Base-by-base conservation (phyloP, 345 rosid species). In the Pistacia atlantica region DNA sequence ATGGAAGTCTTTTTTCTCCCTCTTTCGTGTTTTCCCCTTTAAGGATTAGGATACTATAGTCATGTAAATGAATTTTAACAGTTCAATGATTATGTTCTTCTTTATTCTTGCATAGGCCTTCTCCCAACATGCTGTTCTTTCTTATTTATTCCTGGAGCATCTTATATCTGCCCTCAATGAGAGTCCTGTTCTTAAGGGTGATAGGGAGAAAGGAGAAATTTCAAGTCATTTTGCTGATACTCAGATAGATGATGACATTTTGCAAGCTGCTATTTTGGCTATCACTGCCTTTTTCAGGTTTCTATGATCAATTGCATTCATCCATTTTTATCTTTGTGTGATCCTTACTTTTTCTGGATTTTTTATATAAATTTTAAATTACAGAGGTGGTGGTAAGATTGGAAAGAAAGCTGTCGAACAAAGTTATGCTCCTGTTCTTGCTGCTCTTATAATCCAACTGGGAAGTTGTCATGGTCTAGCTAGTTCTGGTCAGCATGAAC, bases 201-300 rank as follows among this genome's bases (percentile, higher is more conserved):
- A 87, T 79, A 69, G 77, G 33, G 92, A 86, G 69, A 92, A 89
- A 83, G 97, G 86, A 82, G 97, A 95, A 49, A 80, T 51, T 77
- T 65, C 80, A 60, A 75, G 78, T 81, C 67, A 78, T 79, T 76
- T 78, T 56, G 63, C 81, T 79, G 98, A 92, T 75, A 81, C 85
- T 75, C 88, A 83, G 72, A 81, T 78, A 35, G 94, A 87, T 55
- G 82, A 89, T 77, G 96, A 92, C 67, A 83, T 90, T 83, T 86
- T 86, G 75, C 97, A 86, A 83, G 93, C 99, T 76, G 93, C 99
- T 73, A 81, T 92, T 74, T 83, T 91, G 82, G 92, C 98, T 60
- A 91, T 95, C 79, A 92, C 98, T 65, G 96, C 98, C 48, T 95
- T 95, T 80, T 95, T 93, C 89, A 92, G 96, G 98, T 90, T 68